Base-by-base conservation (phyloP, 192 early-diverging fungal species). In the Umbelopsis sp. region DNA sequence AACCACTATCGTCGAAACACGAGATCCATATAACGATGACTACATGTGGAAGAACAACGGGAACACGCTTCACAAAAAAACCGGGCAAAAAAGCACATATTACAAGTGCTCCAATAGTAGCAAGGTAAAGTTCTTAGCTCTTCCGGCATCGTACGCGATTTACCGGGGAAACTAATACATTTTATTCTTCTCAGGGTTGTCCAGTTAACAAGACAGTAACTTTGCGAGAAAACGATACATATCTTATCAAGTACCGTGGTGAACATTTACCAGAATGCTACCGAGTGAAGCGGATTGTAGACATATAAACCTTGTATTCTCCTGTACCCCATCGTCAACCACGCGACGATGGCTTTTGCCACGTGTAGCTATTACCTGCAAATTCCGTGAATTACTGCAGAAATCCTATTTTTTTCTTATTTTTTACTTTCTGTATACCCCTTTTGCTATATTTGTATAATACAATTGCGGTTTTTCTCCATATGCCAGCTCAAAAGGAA, bases 131-230 rank as follows among this genome's bases (percentile, higher is more conserved):
- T 34, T 49, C 25, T 22, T 3, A 10, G 47, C 4, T 49, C n/a
- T 49, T n/a, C 47, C 47, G 47, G 47, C 5, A 49, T 0, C 38
- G 12, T 11, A 6, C 8, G 12, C 38, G 38, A 41, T 5, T 11
- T 41, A 11, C 7, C 38, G 12, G 38, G 4, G 38, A 11, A 41
- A 41, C 38, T 41, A 41, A 41, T 41, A n/a, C 8, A 38, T 71
- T 9, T 59, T 45, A 38, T 8, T 38, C 25, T 56, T 53, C 7
- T 45, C 70, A 74, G 71, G 71, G 77, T 1, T 76, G 74, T 51
- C 81, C 71, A 43, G 86, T 87, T 6, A 87, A 87, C 66, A 88
- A 88, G 73, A 88, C 86, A 0, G 81, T 86, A 17, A 88, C 84
- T 16, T 77, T 84, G 49, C 80, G 80, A 36, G 83, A 86, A 76